These are phyloP conservation scores for Rhodomyrtus tomentosa DNA, from an alignment of 345 rosid genomes.

Conservation along the genomic window DNA sequence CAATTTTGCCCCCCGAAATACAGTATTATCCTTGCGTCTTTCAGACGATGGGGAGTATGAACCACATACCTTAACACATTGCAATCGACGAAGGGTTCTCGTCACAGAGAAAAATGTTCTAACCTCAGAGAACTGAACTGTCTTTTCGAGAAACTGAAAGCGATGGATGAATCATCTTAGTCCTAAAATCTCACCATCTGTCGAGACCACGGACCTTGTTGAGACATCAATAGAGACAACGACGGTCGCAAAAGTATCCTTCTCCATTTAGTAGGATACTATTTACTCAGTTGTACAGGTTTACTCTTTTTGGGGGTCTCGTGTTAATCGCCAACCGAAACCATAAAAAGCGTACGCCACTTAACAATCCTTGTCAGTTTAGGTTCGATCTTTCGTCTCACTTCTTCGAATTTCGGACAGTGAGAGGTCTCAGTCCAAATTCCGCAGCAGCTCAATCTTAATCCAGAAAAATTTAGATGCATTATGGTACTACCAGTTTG, in stretches of 20 bases:
- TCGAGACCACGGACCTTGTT: neutral
- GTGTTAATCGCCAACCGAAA: neutral
- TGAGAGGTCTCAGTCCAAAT: neutral
- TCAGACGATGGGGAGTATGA: too few species aligned
- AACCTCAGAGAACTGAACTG: neutral
- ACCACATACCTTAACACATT: too few species aligned
- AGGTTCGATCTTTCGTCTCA: neutral
- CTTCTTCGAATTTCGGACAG: neutral
- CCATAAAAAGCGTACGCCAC: too few species aligned
- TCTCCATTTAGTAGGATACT: neutral
- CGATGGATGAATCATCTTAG: neutral
- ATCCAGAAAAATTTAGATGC: neutral
- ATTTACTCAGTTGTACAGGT: neutral
- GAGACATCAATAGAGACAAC: neutral
- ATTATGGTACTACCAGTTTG: neutral
- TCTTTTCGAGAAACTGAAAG: neutral
- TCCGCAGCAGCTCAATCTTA: neutral
- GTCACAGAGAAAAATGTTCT: neutral
- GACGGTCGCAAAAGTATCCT: neutral
- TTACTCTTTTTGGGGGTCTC: neutral
- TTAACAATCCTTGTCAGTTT: too few species aligned
- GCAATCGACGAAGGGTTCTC: neutral
- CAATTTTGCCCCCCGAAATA: too few species aligned
- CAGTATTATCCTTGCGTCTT: too few species aligned
- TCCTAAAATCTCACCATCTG: neutral